Evolutionary conservation across 1,139 yeast species (phyloP), one percentile per base, ranked within the genome.

Genomic region (Yamadazyma taylorii): DNA sequence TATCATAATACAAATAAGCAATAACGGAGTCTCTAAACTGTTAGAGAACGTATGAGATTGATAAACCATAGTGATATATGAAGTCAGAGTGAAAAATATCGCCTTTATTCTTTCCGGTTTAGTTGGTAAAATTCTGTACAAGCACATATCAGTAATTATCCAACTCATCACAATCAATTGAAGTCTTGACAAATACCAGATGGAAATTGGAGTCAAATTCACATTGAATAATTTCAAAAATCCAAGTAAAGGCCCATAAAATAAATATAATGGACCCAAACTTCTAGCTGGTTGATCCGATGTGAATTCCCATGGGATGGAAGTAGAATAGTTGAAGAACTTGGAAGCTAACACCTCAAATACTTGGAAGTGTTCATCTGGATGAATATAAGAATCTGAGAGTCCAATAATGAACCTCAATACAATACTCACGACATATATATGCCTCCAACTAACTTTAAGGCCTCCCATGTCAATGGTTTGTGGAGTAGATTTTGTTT

Each of bases 311-410:
- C 98, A 94, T 0, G 97, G 89, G 2, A 75, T 55, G 19, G 76
- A 71, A 2, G 79, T 75, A 28, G 72, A 62, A 61, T 69, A 76
- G 4, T 75, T 75, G 36, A 75, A 67, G 23, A 79, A 57, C 25
- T 61, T 58, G 47, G 64, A 60, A 4, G 83, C 71, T 14, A 92
- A 55, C 0, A 86, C 81, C 55, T 89, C 95, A 24, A 94, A 74
- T 16, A 84, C 79, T 58, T 94, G 99, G 57, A 88, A 87, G 58
- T 90, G 96, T 62, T 94, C 99, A 66, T 94, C 99, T 0, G 98
- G 98, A 51, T 94, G 99, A 34, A 94, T 81, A 56, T 94, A 94
- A 1, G 97, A 87, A 30, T 85, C 75, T 34, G 85, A 79, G 2
- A 85, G 57, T 0, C 87, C 81, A 33, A 88, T 66, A 22, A 76